Base-by-base conservation (phyloP, 2,329 filamentous ascomycete genomes). In the Talaromyces islandicus region DNA sequence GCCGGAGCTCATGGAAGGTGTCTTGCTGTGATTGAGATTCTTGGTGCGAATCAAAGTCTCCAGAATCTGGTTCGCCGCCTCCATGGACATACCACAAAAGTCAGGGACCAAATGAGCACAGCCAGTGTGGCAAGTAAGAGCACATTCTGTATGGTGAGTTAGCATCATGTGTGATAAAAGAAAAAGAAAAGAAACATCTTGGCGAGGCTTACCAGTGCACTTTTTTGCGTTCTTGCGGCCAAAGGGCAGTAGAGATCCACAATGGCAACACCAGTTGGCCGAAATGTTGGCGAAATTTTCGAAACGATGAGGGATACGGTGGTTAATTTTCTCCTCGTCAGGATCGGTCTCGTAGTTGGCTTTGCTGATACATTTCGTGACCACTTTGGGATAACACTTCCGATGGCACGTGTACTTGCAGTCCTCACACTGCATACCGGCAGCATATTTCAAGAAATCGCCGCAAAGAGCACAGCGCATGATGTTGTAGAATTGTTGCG, bases 381-480 rank as follows among this genome's bases (percentile, higher is more conserved):
- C 94, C 53, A 99, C 94, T 75, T 92, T 96, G 17, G 86, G 80
- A 76, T 97, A 99, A 74, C 94, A 99, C 78, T 97, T 97, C 69
- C 91, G 93, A 77, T 99, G 94, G 77, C 94, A 99, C 43, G 93
- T 97, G 78, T 97, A 97, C 78, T 97, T 97, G 88, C 94, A 99
- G 78, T 99, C 94, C 65, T 95, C 90, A 76, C 94, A 99, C 78
- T 99, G 94, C 93, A 99, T 99, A 63, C 94, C 94, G 24, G 94
- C 91, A 54, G 93, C 95, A 74, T 97, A 97, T 73, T 97, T 99
- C 78, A 99, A 88, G 71, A 99, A 97, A 67, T 99, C 94, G 62
- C 92, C 94, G 73, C 94, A 99, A 38, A 97, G 86, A 14, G 94
- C 94, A 77, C 94, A 99, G 64, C 94, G 93, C 94, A 99, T 99